Base-by-base conservation (phyloP, 202 grass and related monocot genomes). In the Thinopyrum obtusiflorum region DNA sequence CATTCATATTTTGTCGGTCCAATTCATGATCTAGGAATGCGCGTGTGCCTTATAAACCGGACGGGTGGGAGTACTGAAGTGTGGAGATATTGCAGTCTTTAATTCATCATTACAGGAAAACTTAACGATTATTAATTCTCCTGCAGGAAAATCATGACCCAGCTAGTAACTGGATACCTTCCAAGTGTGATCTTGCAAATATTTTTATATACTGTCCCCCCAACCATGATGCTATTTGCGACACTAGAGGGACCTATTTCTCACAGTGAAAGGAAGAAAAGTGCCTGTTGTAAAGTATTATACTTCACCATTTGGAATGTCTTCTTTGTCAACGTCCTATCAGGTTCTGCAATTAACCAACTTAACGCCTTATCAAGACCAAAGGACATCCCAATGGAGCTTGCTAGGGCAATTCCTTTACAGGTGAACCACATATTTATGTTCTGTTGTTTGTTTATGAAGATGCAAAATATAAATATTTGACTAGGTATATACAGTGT, bases 301-400 rank as follows among this genome's bases (percentile, higher is more conserved):
- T 92, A 86, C 78, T 98, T 98, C 81, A 92, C 91, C 17, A 90
- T 98, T 86, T 98, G 95, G 95, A 98, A 98, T 87, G 88, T 98
- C 15, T 98, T 98, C 78, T 95, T 98, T 59, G 80, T 80, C 36
- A 80, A 80, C 4, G 78, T 80, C 37, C 11, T 80, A 65, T 65
- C 78, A 47, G 61, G 78, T 47, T 65, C 61, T 13, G 61, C 10
- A 4, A 28, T 80, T 47, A 65, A 26, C 25, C 78, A 80, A 80
- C 9, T 80, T 1, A 65, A 65, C n/a, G 37, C 25, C 9, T 65
- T 80, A 13, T 80, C 61, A 27, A 80, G 78, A 26, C 78, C 78
- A 65, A 80, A 80, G 78, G 78, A 80, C 25, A 80, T 80, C 21
- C 78, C 77, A 46, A 46, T 65, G 77, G 61, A 47, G 37, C 61